Evolutionary conservation across 192 early-diverging fungal species (phyloP).

Genomic region (Coemansia sp.): DNA sequence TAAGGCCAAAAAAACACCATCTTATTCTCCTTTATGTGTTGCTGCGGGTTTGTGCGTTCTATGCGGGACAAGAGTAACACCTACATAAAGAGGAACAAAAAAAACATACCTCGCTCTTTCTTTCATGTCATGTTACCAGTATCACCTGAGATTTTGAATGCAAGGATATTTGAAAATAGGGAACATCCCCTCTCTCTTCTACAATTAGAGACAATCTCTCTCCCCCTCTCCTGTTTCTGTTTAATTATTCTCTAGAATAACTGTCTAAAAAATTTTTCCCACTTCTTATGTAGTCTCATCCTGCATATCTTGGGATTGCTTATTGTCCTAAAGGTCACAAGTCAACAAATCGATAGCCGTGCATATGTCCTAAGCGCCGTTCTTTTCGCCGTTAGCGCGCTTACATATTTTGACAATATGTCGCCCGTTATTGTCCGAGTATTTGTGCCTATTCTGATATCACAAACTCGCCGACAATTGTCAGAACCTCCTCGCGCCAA

Average conservation of each 20-base stretch:
- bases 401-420: neutral
- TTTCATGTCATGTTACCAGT: conserved; percentile 5
- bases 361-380: neutral
- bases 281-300: conserved; percentile 8
- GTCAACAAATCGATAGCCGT: neutral
- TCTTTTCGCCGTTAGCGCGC: neutral
- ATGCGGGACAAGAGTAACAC: conserved; percentile 7
- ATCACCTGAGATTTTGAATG: neutral
- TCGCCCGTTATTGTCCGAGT: neutral
- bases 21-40: neutral
- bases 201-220: neutral
- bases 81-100: neutral
- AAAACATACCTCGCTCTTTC: neutral
- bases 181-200: neutral
- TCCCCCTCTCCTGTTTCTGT: neutral
- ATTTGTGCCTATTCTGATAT: neutral
- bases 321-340: neutral
- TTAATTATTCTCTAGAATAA: neutral
- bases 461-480: neutral
- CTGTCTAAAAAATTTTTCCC: neutral
- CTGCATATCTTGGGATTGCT: conserved; percentile 11
- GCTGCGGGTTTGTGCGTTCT: neutral
- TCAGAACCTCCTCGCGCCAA: neutral
- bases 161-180: conserved; percentile 13
- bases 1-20: neutral